Percentiles rank a stretch among this genome's conserved stretches.
Conservation (phyloP, 768 basidiomycete genomes). For the Tricholoma terreum region DNA sequence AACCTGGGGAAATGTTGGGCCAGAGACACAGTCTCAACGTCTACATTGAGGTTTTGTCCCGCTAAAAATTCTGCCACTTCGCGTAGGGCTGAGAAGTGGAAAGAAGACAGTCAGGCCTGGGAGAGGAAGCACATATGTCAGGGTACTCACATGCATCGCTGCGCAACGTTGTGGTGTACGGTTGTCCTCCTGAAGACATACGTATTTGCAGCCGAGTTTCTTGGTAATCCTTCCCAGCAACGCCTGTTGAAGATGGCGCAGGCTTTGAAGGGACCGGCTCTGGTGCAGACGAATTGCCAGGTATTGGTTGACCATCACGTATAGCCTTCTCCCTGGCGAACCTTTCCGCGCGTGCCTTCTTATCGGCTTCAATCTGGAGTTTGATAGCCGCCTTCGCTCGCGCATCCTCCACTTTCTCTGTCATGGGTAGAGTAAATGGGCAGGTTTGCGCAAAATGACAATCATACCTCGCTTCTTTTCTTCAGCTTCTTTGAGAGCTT, state of each 20-base stretch:
- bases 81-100: constrained; percentile 53
- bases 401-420: constrained; percentile 89
- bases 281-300: constrained; percentile 29
- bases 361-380: constrained; percentile 94
- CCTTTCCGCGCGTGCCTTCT: constrained; percentile 83
- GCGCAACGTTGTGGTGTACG: constrained; percentile 76
- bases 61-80: constrained; percentile 90
- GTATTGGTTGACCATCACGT: constrained; percentile 63
- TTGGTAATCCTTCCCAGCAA: constrained; percentile 73
- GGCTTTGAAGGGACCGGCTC: constrained; percentile 32
- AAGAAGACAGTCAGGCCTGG: neutral
- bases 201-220: constrained; percentile 91
- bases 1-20: constrained; percentile 85
- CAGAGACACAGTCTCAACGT: constrained; percentile 76
- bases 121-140: neutral
- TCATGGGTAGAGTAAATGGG: neutral
- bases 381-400: constrained; percentile 84
- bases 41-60: constrained; percentile 62
- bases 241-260: constrained; percentile 35
- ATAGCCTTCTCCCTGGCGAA: constrained; percentile 88
- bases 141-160: constrained; percentile 68
- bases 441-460: neutral
- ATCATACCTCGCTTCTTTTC: constrained; percentile 70
- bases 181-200: constrained; percentile 74
- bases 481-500: constrained; percentile 80